These are phyloP conservation scores for Nelumbo lutea DNA, from an alignment of 164 flowering plant species.

Conservation along the genomic window DNA sequence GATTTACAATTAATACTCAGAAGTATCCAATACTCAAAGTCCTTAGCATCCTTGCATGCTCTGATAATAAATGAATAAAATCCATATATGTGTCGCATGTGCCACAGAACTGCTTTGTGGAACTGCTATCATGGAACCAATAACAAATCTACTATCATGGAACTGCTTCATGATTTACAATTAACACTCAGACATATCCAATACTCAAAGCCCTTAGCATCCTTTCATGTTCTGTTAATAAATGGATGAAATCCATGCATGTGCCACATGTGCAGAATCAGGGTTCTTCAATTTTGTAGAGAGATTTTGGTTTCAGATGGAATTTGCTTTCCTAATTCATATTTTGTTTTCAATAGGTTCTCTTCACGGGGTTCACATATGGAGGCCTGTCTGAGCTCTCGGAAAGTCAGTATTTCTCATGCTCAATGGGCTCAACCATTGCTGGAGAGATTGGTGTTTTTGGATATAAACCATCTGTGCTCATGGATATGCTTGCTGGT, in stretches of 20 bases:
- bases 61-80: neutral
- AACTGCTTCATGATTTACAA: neutral
- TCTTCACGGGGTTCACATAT: slow-evolving; percentile 85
- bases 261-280: neutral
- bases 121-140: neutral
- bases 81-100: neutral
- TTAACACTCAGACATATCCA: neutral
- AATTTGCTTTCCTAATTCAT: slow-evolving; percentile 1
- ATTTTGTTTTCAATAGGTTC: slow-evolving; percentile 49
- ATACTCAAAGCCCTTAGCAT: neutral
- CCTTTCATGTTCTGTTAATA: neutral
- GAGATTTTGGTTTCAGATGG: neutral
- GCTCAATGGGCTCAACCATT: slow-evolving; percentile 90
- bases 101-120: too few species aligned
- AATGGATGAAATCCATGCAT: neutral
- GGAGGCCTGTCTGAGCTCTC: slow-evolving; percentile 91
- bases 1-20: neutral
- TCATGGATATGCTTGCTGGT: slow-evolving; percentile 97
- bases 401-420: slow-evolving; percentile 68
- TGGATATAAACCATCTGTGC: slow-evolving; percentile 84
- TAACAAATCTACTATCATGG: neutral
- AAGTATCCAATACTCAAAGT: neutral
- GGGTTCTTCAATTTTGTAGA: neutral
- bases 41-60: neutral
- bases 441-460: slow-evolving; percentile 96